These are phyloP conservation scores for Teratosphaeria viscida DNA, from an alignment of 2,329 filamentous ascomycete genomes.

Conservation along the genomic window DNA sequence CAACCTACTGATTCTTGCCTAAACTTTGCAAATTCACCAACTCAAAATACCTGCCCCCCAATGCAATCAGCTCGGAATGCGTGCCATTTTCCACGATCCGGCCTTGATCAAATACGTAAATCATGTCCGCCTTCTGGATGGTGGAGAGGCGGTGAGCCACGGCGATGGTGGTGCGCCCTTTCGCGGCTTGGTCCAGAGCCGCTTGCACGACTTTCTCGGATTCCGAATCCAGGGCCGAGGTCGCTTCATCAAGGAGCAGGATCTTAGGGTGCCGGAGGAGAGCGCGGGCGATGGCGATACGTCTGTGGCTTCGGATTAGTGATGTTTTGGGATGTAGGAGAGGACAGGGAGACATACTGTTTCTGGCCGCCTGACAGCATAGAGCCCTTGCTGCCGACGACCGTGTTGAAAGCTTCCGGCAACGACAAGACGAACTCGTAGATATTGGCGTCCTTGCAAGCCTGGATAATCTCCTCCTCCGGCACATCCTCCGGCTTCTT, in stretches of 20 bases:
- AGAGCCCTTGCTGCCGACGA: slow-evolving; percentile 73
- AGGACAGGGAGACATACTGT: slow-evolving; percentile 46
- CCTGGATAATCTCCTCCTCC: slow-evolving; percentile 63
- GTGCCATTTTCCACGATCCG: slow-evolving; percentile 75
- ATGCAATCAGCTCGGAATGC: slow-evolving; percentile 48
- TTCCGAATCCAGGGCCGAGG: slow-evolving; percentile 57
- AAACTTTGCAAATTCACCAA: slow-evolving; percentile 29
- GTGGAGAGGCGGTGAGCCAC: slow-evolving; percentile 87
- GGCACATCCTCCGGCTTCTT: slow-evolving; percentile 47
- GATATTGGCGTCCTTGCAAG: slow-evolving; percentile 83
- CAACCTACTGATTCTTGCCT: slow-evolving; percentile 13
- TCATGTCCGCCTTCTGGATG: slow-evolving; percentile 87
- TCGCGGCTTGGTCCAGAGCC: slow-evolving; percentile 70
- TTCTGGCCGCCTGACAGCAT: slow-evolving; percentile 87
- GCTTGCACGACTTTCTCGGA: slow-evolving; percentile 71
- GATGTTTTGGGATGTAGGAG: neutral
- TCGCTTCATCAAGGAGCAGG: slow-evolving; percentile 70
- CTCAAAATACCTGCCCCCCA: slow-evolving; percentile 31
- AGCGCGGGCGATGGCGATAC: slow-evolving; percentile 79
- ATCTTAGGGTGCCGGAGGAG: slow-evolving; percentile 85
- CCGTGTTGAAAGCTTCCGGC: slow-evolving; percentile 42
- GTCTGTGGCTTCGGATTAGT: neutral
- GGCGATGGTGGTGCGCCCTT: slow-evolving; percentile 66
- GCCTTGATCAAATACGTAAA: slow-evolving; percentile 93
- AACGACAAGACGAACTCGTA: slow-evolving; percentile 83